Evolutionary conservation across 106 monocot species (phyloP).

Genomic region (Triglochin maritima): DNA sequence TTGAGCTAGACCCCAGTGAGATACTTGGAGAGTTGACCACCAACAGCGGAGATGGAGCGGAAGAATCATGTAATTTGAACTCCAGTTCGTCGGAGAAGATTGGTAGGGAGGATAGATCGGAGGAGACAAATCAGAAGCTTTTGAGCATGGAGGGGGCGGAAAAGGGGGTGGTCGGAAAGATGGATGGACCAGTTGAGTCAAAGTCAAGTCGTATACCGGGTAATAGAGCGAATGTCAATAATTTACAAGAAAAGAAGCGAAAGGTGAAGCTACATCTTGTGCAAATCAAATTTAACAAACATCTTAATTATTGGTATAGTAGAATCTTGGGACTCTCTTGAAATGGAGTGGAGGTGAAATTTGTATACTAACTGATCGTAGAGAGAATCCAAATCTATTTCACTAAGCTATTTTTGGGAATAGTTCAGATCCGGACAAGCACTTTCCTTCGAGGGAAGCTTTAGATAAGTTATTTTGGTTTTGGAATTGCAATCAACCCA

Average conservation of each 20-base stretch:
- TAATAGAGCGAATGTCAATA: not conserved
- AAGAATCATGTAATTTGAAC: not conserved
- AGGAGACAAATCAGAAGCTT: not conserved
- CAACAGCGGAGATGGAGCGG: not conserved
- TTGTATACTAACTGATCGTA: too few species aligned
- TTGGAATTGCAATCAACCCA: too few species aligned
- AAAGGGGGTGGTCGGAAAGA: slow-evolving; percentile 1
- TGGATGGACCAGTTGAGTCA: slow-evolving; percentile 1
- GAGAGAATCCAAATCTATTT: too few species aligned
- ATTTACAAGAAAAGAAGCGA: not conserved
- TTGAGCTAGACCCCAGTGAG: not conserved
- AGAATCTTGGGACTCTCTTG: too few species aligned
- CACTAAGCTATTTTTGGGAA: too few species aligned
- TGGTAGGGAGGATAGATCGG: not conserved
- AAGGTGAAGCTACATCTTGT: too few species aligned
- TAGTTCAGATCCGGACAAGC: too few species aligned
- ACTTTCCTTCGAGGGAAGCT: too few species aligned
- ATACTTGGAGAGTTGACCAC: not conserved
- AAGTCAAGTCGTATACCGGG: not conserved
- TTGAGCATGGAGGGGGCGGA: not conserved
- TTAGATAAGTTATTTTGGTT: too few species aligned
- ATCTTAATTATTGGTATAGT: too few species aligned
- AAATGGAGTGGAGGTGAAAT: too few species aligned
- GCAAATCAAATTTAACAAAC: too few species aligned
- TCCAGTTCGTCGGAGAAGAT: not conserved